Base-by-base conservation (phyloP, 2,329 filamentous ascomycete species). In the Neoascochyta sp. region DNA sequence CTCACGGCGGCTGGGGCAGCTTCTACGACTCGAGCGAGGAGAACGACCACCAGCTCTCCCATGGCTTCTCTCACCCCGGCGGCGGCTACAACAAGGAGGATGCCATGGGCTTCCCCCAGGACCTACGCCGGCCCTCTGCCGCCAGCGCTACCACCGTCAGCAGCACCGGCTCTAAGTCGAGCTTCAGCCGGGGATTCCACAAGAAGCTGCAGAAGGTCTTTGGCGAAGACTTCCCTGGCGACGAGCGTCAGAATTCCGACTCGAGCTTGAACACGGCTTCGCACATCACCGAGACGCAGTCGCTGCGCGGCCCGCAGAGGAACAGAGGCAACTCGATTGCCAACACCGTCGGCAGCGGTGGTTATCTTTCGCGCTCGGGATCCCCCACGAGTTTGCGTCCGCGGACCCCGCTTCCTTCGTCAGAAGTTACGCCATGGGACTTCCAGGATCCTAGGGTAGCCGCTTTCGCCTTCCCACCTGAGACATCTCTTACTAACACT, bases 401-500 rank as follows among this genome's bases (percentile, higher is more conserved):
- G 26, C 76, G 83, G 49, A 94, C 86, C n/a, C 88, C 89, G 9
- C 73, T 88, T 29, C 86, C 86, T 22, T 86, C 86, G 9, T 92
- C 86, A 54, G 90, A 96, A 64, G 88, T 98, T 35, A 92, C 94
- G 21, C 92, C 92, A n/a, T 98, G 95, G 74, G 75, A 94, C 41
- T 96, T 92, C 59, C 92, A 96, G 64, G 86, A 92, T 58, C 76
- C 76, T 45, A 78, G 86, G 68, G 82, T 86, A 63, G 70, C 80
- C 52, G 26, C 30, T 10, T 39, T 18, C 17, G 3, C 22, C n/a
- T 27, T 30, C 11, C 22, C n/a, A 14, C 16, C 17, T 16, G n/a
- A 12, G 15, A 16, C 22, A 35, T 14, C 24, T 32, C 11, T 34
- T 29, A 34, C 49, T 52, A 33, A 52, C 45, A 19, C 12, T 19